These are phyloP conservation scores for Apocynum venetum DNA, from an alignment of 257 asterid genomes.

Conservation along the genomic window DNA sequence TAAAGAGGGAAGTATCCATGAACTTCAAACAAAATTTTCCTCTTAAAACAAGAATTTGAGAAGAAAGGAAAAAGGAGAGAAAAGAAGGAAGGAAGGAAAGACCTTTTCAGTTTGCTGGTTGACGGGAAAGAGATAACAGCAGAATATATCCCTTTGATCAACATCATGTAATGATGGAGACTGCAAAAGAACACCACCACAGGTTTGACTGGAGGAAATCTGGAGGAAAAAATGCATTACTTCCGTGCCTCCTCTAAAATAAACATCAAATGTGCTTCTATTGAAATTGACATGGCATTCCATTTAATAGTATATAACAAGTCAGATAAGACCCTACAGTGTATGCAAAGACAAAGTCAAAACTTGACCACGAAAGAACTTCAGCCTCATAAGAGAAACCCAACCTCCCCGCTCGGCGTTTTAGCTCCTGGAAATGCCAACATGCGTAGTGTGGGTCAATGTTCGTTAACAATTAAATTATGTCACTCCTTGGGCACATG, in stretches of 20 bases:
- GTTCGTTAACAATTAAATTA: conserved; percentile 4
- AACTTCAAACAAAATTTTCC: not conserved
- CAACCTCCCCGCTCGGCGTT: conserved; percentile 62
- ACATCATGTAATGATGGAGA: conserved; percentile 59
- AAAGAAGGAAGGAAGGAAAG: not conserved
- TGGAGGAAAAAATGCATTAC: conserved; percentile 27
- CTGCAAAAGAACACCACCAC: conserved; percentile 65
- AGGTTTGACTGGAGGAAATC: conserved; percentile 52
- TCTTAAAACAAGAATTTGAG: not conserved
- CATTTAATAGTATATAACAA: not conserved
- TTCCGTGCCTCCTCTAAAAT: not conserved
- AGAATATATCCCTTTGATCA: conserved; percentile 71
- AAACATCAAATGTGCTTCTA: conserved; percentile 1
- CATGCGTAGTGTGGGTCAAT: not conserved
- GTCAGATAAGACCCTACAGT: conserved; percentile 39
- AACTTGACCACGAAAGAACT: conserved; percentile 79
- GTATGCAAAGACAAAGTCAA: conserved; percentile 56
- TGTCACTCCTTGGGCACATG: conserved; percentile 16
- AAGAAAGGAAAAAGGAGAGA: not conserved
- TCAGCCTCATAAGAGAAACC: conserved; percentile 65
- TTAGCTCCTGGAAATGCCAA: conserved; percentile 48
- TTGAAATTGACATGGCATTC: not conserved
- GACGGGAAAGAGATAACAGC: conserved; percentile 73
- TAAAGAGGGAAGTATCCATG: not conserved
- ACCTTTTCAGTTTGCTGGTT: conserved; percentile 56